Evolutionary conservation across 176 grass and related monocot species (phyloP).

Genomic region (Musa schizocarpa): DNA sequence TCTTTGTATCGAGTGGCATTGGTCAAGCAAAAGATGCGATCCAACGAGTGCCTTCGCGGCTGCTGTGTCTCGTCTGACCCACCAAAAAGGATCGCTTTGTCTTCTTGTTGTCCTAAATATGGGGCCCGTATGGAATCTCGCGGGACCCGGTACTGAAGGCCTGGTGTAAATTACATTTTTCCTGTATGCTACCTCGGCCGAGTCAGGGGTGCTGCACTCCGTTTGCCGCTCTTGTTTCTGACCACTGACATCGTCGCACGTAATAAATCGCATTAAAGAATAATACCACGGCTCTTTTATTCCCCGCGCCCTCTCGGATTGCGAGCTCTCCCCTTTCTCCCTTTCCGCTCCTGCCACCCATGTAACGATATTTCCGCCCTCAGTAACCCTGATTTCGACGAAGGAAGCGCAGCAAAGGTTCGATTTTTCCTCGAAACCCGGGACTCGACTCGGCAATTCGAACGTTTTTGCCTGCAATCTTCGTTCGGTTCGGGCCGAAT

Average conservation of each 20-base stretch:
- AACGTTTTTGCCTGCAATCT: neutral
- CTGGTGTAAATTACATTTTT: too few relatives aligned
- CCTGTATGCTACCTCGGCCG: too few relatives aligned
- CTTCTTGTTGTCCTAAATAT: too few relatives aligned
- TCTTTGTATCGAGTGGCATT: too few relatives aligned
- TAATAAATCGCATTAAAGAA: neutral
- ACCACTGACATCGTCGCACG: neutral
- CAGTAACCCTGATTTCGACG: neutral
- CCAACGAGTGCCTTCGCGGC: too few relatives aligned
- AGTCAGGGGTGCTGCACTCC: too few relatives aligned
- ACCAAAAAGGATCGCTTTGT: too few relatives aligned
- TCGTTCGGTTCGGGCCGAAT: neutral
- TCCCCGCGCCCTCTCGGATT: neutral
- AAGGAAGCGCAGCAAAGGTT: neutral
- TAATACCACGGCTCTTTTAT: neutral
- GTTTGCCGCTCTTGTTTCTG: neutral
- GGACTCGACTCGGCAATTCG: too few relatives aligned
- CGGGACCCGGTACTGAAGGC: too few relatives aligned
- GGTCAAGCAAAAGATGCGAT: too few relatives aligned
- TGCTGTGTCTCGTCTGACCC: too few relatives aligned
- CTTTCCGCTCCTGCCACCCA: neutral
- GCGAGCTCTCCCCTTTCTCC: neutral
- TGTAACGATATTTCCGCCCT: neutral
- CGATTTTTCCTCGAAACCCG: neutral
- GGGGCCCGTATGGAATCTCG: too few relatives aligned